Evolutionary conservation across 2,329 filamentous ascomycete genomes (phyloP), one percentile per base, ranked within the genome.

Genomic region (Sporothrix globosa): DNA sequence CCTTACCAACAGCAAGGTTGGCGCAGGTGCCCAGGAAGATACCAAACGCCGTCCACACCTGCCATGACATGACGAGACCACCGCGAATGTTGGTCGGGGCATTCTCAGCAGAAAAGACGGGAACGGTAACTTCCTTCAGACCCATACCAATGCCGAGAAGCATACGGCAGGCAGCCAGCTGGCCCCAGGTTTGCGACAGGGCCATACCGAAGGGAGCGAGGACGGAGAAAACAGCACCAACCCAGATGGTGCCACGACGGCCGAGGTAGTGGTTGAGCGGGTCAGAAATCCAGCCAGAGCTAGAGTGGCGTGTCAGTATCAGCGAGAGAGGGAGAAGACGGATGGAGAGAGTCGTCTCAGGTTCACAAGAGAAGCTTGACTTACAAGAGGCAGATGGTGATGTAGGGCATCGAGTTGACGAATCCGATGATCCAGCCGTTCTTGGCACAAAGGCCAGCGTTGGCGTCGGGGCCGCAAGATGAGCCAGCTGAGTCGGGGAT

Each of bases 1-100:
- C 83, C 66, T 89, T 82, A 60, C 86, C 88, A 54, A 91, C 86
- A 4, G 84, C 87, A 41, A 91, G 81, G 75, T 91, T 91, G 72
- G 88, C 88, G 71, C 83, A 86, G 69, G 86, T 88, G 11, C 90
- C 90, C 24, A 91, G 80, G 77, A 91, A 88, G 73, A 84, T 84
- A 63, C 82, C 73, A 69, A 81, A 91, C 79, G 73, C 73, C 10
- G 72, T 74, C 70, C 83, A 87, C 21, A 87, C 76, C 48, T 74
- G 90, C 91, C 92, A 95, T 73, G 89, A 89, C 91, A 95, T 95
- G 73, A 94, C 91, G 21, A 96, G 83, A 9, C 90, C 91, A 73
- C 91, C 91, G 77, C 91, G 87, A 69, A 93, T 89, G 1, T 83
- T 78, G 1, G 90, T 88, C 0, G 91, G 91, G 0, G 89, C 86